Evolutionary conservation across 176 grass and related monocot species (phyloP).

Genomic region (Aegilops bicornis): DNA sequence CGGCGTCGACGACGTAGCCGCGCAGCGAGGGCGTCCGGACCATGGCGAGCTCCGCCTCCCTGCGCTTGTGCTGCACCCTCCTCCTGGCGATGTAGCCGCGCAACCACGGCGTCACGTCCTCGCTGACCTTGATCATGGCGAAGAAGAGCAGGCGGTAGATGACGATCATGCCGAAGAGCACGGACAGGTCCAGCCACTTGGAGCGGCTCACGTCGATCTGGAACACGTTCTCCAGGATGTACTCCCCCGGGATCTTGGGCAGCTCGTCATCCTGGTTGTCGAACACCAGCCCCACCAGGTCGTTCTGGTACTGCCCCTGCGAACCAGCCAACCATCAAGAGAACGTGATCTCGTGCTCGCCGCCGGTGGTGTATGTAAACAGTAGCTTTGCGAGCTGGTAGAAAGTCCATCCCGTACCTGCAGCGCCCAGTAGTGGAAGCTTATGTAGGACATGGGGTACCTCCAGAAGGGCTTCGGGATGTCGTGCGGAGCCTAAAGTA

Average conservation of each 20-base stretch:
- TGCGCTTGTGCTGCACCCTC: constrained; percentile 54
- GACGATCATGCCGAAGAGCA: constrained; percentile 79
- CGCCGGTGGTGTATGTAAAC: not conserved
- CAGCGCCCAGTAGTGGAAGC: constrained; percentile 95
- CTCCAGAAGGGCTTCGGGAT: constrained; percentile 98
- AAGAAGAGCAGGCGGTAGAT: constrained; percentile 95
- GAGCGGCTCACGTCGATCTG: constrained; percentile 87
- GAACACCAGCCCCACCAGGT: constrained; percentile 78
- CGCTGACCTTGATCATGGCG: constrained; percentile 85
- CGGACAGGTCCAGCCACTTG: constrained; percentile 81
- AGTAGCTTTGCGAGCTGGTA: not conserved
- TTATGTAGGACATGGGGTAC: constrained; percentile 99
- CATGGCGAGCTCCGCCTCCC: constrained; percentile 37
- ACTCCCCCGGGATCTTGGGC: constrained; percentile 88
- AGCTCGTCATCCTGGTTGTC: constrained; percentile 74
- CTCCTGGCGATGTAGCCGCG: constrained; percentile 78
- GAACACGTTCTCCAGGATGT: constrained; percentile 86
- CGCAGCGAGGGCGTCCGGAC: constrained; percentile 73
- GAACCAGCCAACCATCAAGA: not conserved
- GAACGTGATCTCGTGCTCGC: not conserved
- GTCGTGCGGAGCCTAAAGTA: constrained; percentile 92
- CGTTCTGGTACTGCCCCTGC: constrained; percentile 98
- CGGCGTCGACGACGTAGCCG: constrained; percentile 67
- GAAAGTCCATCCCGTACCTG: constrained; percentile 45
- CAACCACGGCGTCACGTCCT: constrained; percentile 92